Percentiles rank a stretch among this genome's conserved stretches.
Conservation (phyloP, 2,329 filamentous ascomycete genomes). For the Myriangium duriaei region DNA sequence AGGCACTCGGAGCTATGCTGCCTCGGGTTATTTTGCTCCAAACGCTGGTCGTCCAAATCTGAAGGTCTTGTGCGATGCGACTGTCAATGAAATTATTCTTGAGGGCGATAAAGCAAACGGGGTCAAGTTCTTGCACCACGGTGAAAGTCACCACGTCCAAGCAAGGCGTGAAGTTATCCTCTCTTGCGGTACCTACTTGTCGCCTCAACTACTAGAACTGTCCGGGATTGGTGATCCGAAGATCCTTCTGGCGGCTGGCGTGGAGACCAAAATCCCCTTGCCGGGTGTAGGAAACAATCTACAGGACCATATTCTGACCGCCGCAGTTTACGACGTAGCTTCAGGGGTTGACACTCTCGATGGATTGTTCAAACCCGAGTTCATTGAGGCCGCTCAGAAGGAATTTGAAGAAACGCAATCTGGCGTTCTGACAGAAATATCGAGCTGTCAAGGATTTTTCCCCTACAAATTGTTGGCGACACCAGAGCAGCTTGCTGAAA, state of each 20-base stretch:
- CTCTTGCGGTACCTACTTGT: conserved; percentile 42
- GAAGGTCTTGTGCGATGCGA: conserved; percentile 21
- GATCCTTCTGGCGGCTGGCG: conserved; percentile 28
- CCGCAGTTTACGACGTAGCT: conserved; percentile 17
- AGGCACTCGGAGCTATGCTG: conserved; percentile 25
- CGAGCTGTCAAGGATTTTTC: conserved; percentile 26
- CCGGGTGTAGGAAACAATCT: conserved; percentile 28
- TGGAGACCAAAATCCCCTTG: conserved; percentile 29
- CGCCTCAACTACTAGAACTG: conserved; percentile 44
- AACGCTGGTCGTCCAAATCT: conserved; percentile 31
- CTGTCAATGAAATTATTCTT: conserved; percentile 18
- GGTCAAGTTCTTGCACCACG: conserved; percentile 31
- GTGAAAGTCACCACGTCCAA: conserved; percentile 22
- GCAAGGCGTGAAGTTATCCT: conserved; percentile 41
- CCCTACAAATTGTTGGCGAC: conserved; percentile 24
- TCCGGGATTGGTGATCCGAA: conserved; percentile 42
- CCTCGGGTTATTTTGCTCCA: conserved; percentile 25
- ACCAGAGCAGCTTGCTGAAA: conserved; percentile 21
- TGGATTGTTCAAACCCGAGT: conserved; percentile 20
- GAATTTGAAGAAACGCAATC: conserved; percentile 20
- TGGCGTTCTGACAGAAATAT: conserved; percentile 22
- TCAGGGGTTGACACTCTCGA: conserved; percentile 19
- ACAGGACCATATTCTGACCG: conserved; percentile 14
- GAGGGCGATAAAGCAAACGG: conserved; percentile 19
- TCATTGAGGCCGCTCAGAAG: conserved; percentile 23